A percentile compares a stretch with the other conserved stretches of the same genome.
These are phyloP conservation scores for Hypoxylon rubiginosum DNA, from an alignment of 2,329 filamentous ascomycete genomes.

Conservation along the genomic window DNA sequence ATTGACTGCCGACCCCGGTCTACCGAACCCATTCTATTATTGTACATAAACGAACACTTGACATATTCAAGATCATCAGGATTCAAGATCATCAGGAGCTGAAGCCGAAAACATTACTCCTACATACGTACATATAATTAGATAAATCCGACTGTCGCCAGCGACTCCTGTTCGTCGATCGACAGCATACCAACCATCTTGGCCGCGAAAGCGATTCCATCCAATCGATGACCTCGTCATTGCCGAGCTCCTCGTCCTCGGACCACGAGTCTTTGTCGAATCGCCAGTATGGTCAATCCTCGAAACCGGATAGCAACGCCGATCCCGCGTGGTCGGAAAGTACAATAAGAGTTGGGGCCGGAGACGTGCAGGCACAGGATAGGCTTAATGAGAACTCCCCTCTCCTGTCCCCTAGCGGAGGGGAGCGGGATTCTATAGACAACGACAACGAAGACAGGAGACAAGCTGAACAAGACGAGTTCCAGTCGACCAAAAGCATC, in stretches of 20 bases:
- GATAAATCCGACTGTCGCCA: slow-evolving; percentile 1
- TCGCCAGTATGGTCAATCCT: slow-evolving; percentile 41
- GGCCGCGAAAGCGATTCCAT: slow-evolving; percentile 27
- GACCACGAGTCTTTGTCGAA: slow-evolving; percentile 49
- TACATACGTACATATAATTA: slow-evolving; percentile 1
- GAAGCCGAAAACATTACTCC: slow-evolving; percentile 8
- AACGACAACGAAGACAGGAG: slow-evolving; percentile 48
- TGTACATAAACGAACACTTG: slow-evolving; percentile 4
- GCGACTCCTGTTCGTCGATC: background rate
- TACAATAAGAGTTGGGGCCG: slow-evolving; percentile 40
- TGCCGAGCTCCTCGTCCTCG: slow-evolving; percentile 46
- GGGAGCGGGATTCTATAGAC: slow-evolving; percentile 55
- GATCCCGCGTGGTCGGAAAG: slow-evolving; percentile 37
- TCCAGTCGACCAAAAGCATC: slow-evolving; percentile 79
- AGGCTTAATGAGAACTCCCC: slow-evolving; percentile 62
- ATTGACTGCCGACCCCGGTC: slow-evolving; percentile 29
- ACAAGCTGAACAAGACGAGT: slow-evolving; percentile 58
- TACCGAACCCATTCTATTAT: slow-evolving; percentile 12
- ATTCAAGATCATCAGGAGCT: slow-evolving; percentile 15
- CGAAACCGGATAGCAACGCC: slow-evolving; percentile 32
- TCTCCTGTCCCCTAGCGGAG: slow-evolving; percentile 59
- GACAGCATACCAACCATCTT: slow-evolving; percentile 6
- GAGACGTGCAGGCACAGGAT: slow-evolving; percentile 45
- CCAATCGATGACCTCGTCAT: slow-evolving; percentile 58
- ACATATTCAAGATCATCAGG: too few species aligned